Conservation (phyloP, 2,329 filamentous ascomycete genomes). For the Dactylellina haptotyla region DNA sequence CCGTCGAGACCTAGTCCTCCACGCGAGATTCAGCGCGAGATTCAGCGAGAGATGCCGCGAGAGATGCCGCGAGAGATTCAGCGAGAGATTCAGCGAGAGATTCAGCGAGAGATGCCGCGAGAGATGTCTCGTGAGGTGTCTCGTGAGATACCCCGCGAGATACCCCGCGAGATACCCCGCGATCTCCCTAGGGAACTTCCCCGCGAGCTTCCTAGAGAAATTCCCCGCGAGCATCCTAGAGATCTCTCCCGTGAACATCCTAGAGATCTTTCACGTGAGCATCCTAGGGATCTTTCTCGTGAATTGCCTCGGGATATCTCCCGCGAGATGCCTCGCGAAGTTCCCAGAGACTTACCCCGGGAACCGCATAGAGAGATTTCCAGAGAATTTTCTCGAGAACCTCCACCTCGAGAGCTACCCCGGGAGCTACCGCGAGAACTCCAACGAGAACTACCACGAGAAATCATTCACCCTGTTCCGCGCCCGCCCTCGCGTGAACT, state of each 20-base stretch:
- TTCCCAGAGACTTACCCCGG: conserved; percentile 50
- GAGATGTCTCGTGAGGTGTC: conserved; percentile 49
- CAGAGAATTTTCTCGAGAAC: conserved; percentile 18
- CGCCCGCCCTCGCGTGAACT: too few species aligned
- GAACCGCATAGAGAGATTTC: conserved; percentile 1
- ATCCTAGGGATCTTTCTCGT: background rate
- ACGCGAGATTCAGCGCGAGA: conserved; percentile 27
- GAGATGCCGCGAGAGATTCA: conserved; percentile 45
- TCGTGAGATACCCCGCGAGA: conserved; percentile 41
- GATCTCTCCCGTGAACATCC: conserved; percentile 14
- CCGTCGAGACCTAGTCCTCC: conserved; percentile 30
- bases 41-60: conserved; percentile 46
- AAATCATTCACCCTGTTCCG: too few species aligned
- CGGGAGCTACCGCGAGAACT: conserved; percentile 1
- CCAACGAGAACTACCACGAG: conserved; percentile 43
- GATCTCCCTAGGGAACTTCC: conserved; percentile 39
- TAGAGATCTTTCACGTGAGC: conserved; percentile 17
- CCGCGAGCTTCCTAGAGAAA: conserved; percentile 34
- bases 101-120: background rate
- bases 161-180: conserved; percentile 38
- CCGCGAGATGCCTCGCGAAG: conserved; percentile 26
- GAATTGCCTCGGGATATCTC: conserved; percentile 40
- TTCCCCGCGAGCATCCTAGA: conserved; percentile 52
- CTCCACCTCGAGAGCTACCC: too few species aligned
- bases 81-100: background rate